phyloP scores from a whole-genome alignment of 2,329 filamentous ascomycete genomes.

The Onygenales sp. region DNA sequence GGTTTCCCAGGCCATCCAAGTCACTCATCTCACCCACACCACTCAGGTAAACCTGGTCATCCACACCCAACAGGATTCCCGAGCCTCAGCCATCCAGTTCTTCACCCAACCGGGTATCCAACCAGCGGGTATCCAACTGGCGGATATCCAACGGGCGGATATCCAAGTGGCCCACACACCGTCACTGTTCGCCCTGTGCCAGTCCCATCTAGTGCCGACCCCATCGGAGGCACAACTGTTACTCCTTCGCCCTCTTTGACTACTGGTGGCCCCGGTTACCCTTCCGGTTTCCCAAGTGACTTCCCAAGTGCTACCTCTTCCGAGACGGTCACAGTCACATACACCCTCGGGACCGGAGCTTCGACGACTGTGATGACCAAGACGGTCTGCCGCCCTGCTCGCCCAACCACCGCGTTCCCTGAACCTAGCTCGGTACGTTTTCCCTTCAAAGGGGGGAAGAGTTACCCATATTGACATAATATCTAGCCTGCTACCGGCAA shows the following conservation, averaged over 20 bases:
- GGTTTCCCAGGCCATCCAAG: no score
- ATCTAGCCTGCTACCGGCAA: neutral
- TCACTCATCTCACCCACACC: no score
- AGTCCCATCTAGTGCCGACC: neutral
- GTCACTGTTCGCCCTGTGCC: neutral
- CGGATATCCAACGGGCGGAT: no score
- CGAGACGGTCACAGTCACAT: constrained; percentile 26
- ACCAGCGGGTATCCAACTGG: no score
- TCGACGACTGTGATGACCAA: constrained; percentile 28
- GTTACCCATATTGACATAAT: neutral
- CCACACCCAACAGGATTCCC: no score
- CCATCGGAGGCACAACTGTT: neutral
- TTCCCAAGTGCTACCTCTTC: neutral
- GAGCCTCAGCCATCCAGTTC: no score
- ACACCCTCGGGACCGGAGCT: constrained; percentile 29
- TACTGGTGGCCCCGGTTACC: neutral
- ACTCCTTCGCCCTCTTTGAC: neutral
- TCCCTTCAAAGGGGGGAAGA: neutral
- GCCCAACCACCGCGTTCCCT: constrained; percentile 3
- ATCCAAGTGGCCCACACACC: neutral
- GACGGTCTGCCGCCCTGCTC: constrained; percentile 26
- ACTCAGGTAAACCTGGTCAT: no score
- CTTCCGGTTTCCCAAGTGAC: neutral
- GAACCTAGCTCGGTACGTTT: neutral
- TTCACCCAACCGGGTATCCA: no score